These are phyloP conservation scores for Xerocomellus intermedius DNA, from an alignment of 768 basidiomycete genomes.

Conservation along the genomic window DNA sequence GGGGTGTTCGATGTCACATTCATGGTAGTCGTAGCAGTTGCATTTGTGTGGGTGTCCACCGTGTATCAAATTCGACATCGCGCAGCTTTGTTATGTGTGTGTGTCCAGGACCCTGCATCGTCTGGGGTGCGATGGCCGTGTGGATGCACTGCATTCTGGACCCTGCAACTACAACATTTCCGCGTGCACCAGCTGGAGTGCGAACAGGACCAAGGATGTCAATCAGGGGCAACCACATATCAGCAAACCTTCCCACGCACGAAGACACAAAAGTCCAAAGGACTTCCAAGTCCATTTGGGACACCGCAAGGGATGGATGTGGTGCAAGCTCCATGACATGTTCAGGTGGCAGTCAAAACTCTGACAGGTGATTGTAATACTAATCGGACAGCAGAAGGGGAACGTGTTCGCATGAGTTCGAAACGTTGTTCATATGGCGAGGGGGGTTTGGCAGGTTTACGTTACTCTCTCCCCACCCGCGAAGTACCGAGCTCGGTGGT, in stretches of 20 bases:
- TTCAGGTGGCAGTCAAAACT: slow-evolving; percentile 10
- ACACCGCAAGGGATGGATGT: slow-evolving; percentile 2
- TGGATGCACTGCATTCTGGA: slow-evolving; percentile 22
- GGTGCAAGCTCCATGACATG: slow-evolving; percentile 10
- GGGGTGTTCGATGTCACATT: slow-evolving; percentile 14
- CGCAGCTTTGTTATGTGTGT: slow-evolving; percentile 15
- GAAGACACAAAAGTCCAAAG: neutral
- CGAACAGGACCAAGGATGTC: slow-evolving; percentile 3
- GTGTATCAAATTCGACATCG: slow-evolving; percentile 32
- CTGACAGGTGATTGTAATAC: slow-evolving; percentile 19
- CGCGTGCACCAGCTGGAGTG: slow-evolving; percentile 9
- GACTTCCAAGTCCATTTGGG: neutral
- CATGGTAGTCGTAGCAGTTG: slow-evolving; percentile 16
- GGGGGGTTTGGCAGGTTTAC: no score
- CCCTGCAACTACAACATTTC: slow-evolving; percentile 21
- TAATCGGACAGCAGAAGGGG: neutral
- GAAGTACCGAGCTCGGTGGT: neutral
- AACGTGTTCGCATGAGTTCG: slow-evolving; percentile 6
- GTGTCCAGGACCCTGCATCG: slow-evolving; percentile 19
- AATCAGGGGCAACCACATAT: slow-evolving; percentile 12
- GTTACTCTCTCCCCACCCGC: neutral
- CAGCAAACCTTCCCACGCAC: neutral
- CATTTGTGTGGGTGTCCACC: slow-evolving; percentile 14
- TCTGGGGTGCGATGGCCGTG: slow-evolving; percentile 24
- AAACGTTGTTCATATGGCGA: slow-evolving; percentile 6